These are phyloP conservation scores for Microbotryomycetes sp. DNA, from an alignment of 1,284 basidiomycete species.

Conservation along the genomic window DNA sequence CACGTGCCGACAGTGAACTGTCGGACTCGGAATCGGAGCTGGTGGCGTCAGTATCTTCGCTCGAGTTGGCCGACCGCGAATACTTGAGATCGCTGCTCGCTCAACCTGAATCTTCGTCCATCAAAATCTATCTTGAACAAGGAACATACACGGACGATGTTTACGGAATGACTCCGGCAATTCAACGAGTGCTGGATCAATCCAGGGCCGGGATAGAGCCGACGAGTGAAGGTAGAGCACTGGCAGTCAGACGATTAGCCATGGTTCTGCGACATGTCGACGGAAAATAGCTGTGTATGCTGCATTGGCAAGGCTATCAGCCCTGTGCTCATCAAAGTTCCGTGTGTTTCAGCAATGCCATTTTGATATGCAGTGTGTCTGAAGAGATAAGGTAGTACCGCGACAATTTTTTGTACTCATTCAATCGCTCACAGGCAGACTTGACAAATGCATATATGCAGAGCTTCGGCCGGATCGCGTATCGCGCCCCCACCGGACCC, in stretches of 20 bases:
- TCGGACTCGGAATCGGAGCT: slow-evolving; percentile 9
- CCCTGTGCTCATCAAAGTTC: too few species aligned
- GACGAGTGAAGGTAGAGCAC: slow-evolving; percentile 7
- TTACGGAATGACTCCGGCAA: slow-evolving; percentile 9
- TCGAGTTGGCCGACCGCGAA: slow-evolving; percentile 16
- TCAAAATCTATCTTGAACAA: slow-evolving; percentile 14
- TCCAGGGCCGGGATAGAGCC: background rate
- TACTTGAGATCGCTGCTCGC: slow-evolving; percentile 23
- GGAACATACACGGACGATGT: slow-evolving; percentile 23
- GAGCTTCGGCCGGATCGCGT: too few species aligned
- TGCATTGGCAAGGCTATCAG: too few species aligned
- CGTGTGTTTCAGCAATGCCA: too few species aligned
- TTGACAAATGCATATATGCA: too few species aligned
- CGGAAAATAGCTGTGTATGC: too few species aligned
- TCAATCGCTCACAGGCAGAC: too few species aligned
- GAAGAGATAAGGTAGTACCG: too few species aligned
- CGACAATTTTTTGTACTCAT: too few species aligned
- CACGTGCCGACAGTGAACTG: slow-evolving; percentile 3
- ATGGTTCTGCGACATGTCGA: slow-evolving; percentile 23
- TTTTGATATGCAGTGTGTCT: too few species aligned
- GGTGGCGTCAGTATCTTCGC: slow-evolving; percentile 14
- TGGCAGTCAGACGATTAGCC: slow-evolving; percentile 15
- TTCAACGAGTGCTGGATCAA: slow-evolving; percentile 8
- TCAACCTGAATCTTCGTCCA: slow-evolving; percentile 4
- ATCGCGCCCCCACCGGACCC: too few species aligned